Evolutionary conservation across 495 filamentous ascomycete genomes (phyloP).

Genomic region (Penicillium coprophilum): DNA sequence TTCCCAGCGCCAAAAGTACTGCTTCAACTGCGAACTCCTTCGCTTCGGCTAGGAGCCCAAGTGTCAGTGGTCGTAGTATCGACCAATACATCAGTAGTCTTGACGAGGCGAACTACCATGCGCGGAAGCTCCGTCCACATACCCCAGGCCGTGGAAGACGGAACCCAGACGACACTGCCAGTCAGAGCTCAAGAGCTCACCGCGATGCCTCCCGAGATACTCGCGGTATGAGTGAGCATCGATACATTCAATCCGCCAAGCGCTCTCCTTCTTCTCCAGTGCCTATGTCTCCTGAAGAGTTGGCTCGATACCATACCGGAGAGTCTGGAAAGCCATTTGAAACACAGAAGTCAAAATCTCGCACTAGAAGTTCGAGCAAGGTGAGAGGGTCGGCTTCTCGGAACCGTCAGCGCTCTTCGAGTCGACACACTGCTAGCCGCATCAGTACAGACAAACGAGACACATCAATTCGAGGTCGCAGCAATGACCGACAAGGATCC

Average conservation of each 20-base stretch:
- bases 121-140: constrained; percentile 54
- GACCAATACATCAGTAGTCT: constrained; percentile 88
- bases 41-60: constrained; percentile 50
- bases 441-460: constrained; percentile 45
- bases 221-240: constrained; percentile 61
- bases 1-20: constrained; percentile 48
- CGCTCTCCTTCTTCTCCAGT: constrained; percentile 86
- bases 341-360: constrained; percentile 40
- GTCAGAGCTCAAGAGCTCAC: constrained; percentile 46
- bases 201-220: constrained; percentile 67
- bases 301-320: constrained; percentile 56
- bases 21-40: constrained; percentile 50
- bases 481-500: constrained; percentile 56
- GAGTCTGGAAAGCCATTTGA: constrained; percentile 45
- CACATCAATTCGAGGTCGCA: constrained; percentile 49
- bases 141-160: constrained; percentile 58
- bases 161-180: constrained; percentile 50
- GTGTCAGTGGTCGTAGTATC: constrained; percentile 62
- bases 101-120: constrained; percentile 68
- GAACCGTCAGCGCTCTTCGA: constrained; percentile 41
- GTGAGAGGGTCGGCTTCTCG: constrained; percentile 39
- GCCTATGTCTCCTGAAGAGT: constrained; percentile 86
- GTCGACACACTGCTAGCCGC: constrained; percentile 47
- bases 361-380: constrained; percentile 39
- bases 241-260: constrained; percentile 78